Evolutionary conservation across 345 rosid genomes (phyloP).

Genomic region (Adansonia digitata): DNA sequence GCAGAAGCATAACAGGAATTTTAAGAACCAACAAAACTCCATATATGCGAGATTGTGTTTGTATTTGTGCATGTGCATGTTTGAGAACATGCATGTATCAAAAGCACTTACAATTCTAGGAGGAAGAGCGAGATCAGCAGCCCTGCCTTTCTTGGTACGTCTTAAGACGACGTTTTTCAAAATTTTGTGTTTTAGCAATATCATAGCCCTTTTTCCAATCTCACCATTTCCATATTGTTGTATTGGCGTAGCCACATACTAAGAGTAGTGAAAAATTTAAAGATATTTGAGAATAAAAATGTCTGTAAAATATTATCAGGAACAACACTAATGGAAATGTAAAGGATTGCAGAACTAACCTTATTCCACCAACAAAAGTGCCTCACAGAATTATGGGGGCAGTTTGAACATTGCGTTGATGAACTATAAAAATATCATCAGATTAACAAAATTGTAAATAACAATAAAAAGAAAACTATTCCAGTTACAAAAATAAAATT

Average conservation of each 20-base stretch:
- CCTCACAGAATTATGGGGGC: conserved; percentile 77
- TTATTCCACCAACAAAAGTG: conserved; percentile 99
- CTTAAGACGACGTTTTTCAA: conserved; percentile 63
- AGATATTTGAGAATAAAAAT: conserved; percentile 4
- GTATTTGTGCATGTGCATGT: neutral
- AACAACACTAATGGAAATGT: conserved; percentile 4
- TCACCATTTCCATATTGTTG: conserved; percentile 40
- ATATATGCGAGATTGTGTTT: neutral
- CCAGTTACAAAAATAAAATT: neutral
- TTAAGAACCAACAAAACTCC: neutral
- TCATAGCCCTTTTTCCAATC: conserved; percentile 71
- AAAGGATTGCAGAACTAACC: conserved; percentile 39
- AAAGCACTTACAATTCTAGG: conserved; percentile 67
- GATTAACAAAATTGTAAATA: conserved; percentile 8
- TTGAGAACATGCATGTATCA: neutral
- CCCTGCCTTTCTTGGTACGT: conserved; percentile 91
- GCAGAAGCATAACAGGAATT: neutral
- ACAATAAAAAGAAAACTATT: conserved; percentile 3
- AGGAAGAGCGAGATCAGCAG: conserved; percentile 99
- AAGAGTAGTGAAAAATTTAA: conserved; percentile 6
- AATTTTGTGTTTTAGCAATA: conserved; percentile 80
- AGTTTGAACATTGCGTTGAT: conserved; percentile 48
- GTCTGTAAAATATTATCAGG: neutral
- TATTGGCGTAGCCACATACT: conserved; percentile 82
- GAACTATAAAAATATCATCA: conserved; percentile 38